These are phyloP conservation scores for Rickenella mellea DNA, from an alignment of 768 basidiomycete species.

Conservation along the genomic window DNA sequence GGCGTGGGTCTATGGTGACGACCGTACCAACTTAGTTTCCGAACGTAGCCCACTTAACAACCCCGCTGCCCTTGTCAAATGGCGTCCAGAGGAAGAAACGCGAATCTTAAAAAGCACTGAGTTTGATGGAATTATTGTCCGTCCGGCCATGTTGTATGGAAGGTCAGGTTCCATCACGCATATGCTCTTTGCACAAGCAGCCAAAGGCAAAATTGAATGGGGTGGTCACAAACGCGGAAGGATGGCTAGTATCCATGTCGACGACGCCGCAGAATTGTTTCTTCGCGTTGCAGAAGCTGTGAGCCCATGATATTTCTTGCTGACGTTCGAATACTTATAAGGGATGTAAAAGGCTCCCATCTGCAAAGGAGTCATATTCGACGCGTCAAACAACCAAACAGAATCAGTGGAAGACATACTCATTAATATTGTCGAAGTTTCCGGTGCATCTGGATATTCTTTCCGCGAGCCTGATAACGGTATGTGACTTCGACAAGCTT, in stretches of 20 bases:
- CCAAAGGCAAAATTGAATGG: constrained; percentile 21
- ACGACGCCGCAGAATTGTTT: constrained; percentile 38
- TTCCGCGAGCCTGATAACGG: constrained; percentile 24
- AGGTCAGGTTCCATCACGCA: constrained; percentile 27
- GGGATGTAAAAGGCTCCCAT: no score
- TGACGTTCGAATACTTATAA: no score
- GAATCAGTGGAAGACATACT: constrained; percentile 33
- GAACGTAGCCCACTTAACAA: constrained; percentile 24
- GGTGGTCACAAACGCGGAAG: constrained; percentile 25
- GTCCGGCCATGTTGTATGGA: constrained; percentile 33
- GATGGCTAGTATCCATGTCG: constrained; percentile 27
- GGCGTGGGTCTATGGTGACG: constrained; percentile 33
- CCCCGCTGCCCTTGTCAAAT: constrained; percentile 18
- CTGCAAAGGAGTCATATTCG: constrained; percentile 29
- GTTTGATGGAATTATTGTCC: constrained; percentile 35
- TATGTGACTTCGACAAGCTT: constrained; percentile 13
- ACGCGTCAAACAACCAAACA: constrained; percentile 27
- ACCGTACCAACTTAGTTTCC: constrained; percentile 19
- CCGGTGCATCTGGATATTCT: constrained; percentile 26
- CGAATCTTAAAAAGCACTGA: constrained; percentile 16
- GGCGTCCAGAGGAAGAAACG: constrained; percentile 26
- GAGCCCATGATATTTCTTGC: no score
- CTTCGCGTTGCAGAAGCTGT: constrained; percentile 30
- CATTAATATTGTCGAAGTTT: constrained; percentile 25
- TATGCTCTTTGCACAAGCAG: constrained; percentile 21